Conservation (phyloP, 1,139 yeast species). For the Lodderomyces oxycetoniae region DNA sequence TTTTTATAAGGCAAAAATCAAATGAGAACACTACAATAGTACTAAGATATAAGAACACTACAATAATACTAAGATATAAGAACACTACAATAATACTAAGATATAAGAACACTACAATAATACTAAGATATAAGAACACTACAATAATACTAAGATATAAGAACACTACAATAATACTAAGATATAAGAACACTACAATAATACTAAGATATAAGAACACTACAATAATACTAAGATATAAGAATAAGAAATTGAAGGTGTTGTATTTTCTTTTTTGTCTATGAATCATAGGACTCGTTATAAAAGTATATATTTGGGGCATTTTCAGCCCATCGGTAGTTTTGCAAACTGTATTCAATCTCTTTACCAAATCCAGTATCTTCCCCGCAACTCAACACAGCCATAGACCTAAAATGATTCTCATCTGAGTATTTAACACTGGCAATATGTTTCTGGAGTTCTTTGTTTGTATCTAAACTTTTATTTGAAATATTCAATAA, state of each 20-base stretch:
- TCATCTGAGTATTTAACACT: constrained; percentile 9
- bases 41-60: too few species aligned
- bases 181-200: too few species aligned
- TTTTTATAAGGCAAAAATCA: background rate
- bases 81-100: too few species aligned
- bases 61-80: too few species aligned
- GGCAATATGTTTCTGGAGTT: constrained; percentile 8
- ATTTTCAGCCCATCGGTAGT: constrained; percentile 21
- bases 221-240: too few species aligned
- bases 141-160: too few species aligned
- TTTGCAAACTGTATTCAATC: constrained; percentile 25
- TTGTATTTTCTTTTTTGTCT: constrained; percentile 1
- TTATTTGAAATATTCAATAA: constrained; percentile 1
- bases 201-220: too few species aligned
- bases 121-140: too few species aligned
- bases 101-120: too few species aligned
- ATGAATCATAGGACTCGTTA: constrained; percentile 24
- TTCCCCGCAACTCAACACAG: constrained; percentile 39
- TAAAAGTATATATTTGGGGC: constrained; percentile 35
- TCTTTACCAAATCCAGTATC: constrained; percentile 19
- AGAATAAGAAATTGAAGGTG: too few species aligned
- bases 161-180: too few species aligned
- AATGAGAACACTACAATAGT: background rate
- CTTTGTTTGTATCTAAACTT: constrained; percentile 5
- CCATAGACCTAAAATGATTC: constrained; percentile 23